Evolutionary conservation across 768 basidiomycete genomes (phyloP).

Genomic region (Phallus indusiatus): DNA sequence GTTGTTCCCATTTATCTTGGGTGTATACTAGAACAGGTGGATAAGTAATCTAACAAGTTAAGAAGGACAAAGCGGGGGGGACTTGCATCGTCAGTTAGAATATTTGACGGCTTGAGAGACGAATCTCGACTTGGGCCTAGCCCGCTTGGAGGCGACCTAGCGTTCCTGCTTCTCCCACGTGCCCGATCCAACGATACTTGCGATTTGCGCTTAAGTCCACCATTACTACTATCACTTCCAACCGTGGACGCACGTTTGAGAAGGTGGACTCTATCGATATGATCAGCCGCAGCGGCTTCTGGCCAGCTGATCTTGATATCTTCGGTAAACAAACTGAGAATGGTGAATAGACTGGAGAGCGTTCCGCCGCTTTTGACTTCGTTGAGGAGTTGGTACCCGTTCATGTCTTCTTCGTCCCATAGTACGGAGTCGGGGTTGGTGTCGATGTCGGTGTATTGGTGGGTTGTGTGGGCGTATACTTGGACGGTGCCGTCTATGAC

Average conservation of each 20-base stretch:
- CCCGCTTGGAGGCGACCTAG: slow-evolving; percentile 17
- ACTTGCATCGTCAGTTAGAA: slow-evolving; percentile 36
- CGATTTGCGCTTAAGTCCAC: slow-evolving; percentile 31
- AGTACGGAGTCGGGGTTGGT: slow-evolving; percentile 39
- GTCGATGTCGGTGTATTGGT: slow-evolving; percentile 20
- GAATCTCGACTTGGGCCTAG: slow-evolving; percentile 49
- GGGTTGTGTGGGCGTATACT: slow-evolving; percentile 71
- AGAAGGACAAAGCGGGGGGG: slow-evolving; percentile 15
- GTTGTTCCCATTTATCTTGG: slow-evolving; percentile 5
- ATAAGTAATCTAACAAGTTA: slow-evolving; percentile 5
- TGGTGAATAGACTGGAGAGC: slow-evolving; percentile 91
- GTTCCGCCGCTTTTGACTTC: slow-evolving; percentile 96
- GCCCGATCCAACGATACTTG: slow-evolving; percentile 57
- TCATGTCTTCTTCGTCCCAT: slow-evolving; percentile 83
- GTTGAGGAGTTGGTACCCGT: slow-evolving; percentile 93
- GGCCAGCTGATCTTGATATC: slow-evolving; percentile 90
- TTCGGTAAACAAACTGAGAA: slow-evolving; percentile 93
- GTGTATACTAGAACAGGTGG: neutral
- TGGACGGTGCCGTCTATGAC: slow-evolving; percentile 98
- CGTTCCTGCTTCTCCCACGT: slow-evolving; percentile 7
- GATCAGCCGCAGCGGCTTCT: slow-evolving; percentile 31
- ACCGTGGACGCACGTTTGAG: neutral
- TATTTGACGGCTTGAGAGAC: slow-evolving; percentile 60
- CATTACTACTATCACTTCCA: too few species aligned
- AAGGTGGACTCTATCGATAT: neutral